Base-by-base conservation (phyloP, 345 rosid genomes). In the Dovyalis caffra region DNA sequence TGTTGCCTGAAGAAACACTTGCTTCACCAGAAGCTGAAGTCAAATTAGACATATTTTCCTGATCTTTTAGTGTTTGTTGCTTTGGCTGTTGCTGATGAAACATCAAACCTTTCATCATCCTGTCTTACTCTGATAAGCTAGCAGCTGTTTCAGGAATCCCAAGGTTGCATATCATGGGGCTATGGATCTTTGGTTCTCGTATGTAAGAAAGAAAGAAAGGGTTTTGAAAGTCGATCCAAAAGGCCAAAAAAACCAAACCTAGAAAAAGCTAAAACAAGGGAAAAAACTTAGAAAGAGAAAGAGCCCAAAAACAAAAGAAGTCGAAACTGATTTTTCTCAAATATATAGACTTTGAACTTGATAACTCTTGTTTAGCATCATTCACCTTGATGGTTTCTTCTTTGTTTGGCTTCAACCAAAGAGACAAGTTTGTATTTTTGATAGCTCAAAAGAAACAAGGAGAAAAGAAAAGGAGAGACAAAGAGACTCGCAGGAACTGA, bases 1-100 rank as follows among this genome's bases (percentile, higher is more conserved):
- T 86, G 78, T 86, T 87, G 38, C 87, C 92, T 34, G 94, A 92
- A 81, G 95, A 90, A 82, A 85, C 90, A 88, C 92, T 92, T 72
- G 95, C 90, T 83, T 86, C 81, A 26, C 82, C 91, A 74, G 94
- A 89, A 78, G 91, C 90, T 73, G 92, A 89, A 76, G 98, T 94
- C 86, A 94, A 83, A 86, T 92, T 94, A 35, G 97, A 92, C 98
- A 92, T 89, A 79, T 91, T 89, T 71, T 89, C 92, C 64, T n/a
- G n/a, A n/a, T 88, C 90, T 45, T 85, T 83, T 0, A 84, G 84
- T 53, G 82, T 86, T 1, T 79, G 87, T 4, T 83, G n/a, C n/a
- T n/a, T n/a, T n/a, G n/a, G 85, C 21, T 80, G 89, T 18, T 80
- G 88, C 28, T 73, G 74, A 21, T 80, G 84, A 74, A 89, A 87